These are phyloP conservation scores for Sphaerulina populicola DNA, from an alignment of 2,329 filamentous ascomycete species.

Conservation along the genomic window DNA sequence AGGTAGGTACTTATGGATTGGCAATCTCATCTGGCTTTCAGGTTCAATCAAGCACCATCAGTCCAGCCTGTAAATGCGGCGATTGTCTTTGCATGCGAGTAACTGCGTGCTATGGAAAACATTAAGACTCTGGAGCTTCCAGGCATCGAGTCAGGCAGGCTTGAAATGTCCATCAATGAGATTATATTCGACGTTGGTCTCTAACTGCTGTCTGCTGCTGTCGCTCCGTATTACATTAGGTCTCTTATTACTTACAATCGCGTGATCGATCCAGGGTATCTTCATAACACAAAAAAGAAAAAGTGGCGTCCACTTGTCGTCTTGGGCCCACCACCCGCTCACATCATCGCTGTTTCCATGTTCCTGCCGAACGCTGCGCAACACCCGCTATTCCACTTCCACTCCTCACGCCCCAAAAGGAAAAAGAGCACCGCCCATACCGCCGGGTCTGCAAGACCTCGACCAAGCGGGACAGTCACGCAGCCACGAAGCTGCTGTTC, in stretches of 20 bases:
- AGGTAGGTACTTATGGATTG: too few species aligned
- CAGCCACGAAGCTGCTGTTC: background rate
- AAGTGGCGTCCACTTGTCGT: background rate
- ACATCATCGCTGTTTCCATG: background rate
- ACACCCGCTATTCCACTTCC: background rate
- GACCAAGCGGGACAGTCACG: background rate
- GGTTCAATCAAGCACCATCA: too few species aligned
- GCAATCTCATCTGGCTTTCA: too few species aligned
- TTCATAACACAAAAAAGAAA: constrained; percentile 2
- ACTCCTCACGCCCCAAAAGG: background rate
- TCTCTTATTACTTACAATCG: constrained; percentile 1
- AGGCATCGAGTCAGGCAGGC: background rate
- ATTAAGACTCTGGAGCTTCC: too few species aligned
- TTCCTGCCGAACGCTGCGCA: background rate
- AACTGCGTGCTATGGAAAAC: too few species aligned
- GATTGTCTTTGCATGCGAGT: too few species aligned
- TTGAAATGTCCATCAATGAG: background rate
- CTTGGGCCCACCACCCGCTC: background rate
- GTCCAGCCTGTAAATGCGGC: too few species aligned
- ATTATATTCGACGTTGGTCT: background rate
- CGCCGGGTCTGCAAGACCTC: background rate
- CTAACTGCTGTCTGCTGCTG: background rate
- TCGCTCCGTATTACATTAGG: constrained; percentile 1
- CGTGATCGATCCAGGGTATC: constrained; percentile 5
- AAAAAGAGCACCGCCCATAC: background rate